phyloP scores from a whole-genome alignment of 2,329 filamentous ascomycete species.

The Endothia cerciana region DNA sequence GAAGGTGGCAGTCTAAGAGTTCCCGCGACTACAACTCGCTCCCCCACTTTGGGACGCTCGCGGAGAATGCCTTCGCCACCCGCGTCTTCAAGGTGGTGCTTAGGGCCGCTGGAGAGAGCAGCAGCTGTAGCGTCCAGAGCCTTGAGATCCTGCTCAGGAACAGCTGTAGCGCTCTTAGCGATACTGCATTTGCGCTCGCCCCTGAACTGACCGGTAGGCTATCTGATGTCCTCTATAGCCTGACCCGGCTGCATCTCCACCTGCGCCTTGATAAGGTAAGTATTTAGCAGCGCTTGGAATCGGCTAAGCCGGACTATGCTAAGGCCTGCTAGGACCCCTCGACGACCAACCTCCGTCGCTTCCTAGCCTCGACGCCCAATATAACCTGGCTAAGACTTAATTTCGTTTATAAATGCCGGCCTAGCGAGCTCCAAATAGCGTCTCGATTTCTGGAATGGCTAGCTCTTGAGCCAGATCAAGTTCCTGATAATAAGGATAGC shows the following conservation, averaged over 20 bases:
- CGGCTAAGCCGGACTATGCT: background rate
- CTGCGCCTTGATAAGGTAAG: constrained; percentile 22
- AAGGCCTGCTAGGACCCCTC: constrained; percentile 22
- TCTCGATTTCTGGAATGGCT: constrained; percentile 47
- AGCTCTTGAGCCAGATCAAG: constrained; percentile 29
- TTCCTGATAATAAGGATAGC: background rate
- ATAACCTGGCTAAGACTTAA: constrained; percentile 60
- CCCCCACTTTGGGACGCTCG: constrained; percentile 9
- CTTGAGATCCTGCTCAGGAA: constrained; percentile 54
- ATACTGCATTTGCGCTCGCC: constrained; percentile 52
- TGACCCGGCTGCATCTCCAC: constrained; percentile 51
- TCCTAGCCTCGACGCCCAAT: constrained; percentile 46
- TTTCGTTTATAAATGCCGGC: constrained; percentile 35
- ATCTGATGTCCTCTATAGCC: constrained; percentile 46
- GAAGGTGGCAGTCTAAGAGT: constrained; percentile 2
- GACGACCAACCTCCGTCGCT: constrained; percentile 37
- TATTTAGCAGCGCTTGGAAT: background rate
- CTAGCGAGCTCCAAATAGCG: constrained; percentile 19
- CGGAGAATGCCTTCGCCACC: constrained; percentile 33
- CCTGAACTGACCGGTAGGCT: constrained; percentile 43
- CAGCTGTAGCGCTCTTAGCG: constrained; percentile 37
- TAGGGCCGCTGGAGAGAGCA: constrained; percentile 47
- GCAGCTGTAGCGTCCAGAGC: constrained; percentile 41
- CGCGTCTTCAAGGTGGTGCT: constrained; percentile 47
- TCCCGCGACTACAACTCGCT: background rate